phyloP scores from a whole-genome alignment of 2,329 filamentous ascomycete genomes.

The Colletotrichum liriopes region DNA sequence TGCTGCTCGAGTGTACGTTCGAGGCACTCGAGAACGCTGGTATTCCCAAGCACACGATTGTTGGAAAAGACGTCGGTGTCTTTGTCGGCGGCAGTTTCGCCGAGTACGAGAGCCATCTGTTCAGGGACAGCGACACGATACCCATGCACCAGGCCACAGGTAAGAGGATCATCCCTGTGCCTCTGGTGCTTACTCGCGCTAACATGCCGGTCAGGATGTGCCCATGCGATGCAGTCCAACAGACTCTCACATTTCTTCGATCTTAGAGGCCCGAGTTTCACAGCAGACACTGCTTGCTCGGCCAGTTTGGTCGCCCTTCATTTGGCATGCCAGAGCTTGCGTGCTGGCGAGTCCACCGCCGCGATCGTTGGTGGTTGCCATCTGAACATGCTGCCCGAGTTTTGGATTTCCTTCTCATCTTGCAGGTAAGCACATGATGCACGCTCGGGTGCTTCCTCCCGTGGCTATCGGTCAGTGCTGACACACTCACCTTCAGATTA shows the following conservation, averaged over 20 bases:
- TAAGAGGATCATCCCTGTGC: constrained; percentile 46
- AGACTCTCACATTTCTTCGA: constrained; percentile 71
- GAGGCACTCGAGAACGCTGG: constrained; percentile 70
- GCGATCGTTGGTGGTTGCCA: constrained; percentile 66
- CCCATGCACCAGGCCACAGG: constrained; percentile 69
- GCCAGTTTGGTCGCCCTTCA: constrained; percentile 67
- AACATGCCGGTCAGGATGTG: constrained; percentile 55
- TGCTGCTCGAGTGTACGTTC: constrained; percentile 68
- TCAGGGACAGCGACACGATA: constrained; percentile 62
- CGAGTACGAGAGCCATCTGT: constrained; percentile 64
- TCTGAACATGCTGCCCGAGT: constrained; percentile 64
- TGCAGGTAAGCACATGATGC: constrained; percentile 52
- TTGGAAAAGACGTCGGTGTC: constrained; percentile 65
- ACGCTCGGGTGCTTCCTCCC: background rate
- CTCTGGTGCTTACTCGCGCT: constrained; percentile 29
- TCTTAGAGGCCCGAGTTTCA: constrained; percentile 67
- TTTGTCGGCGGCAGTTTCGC: constrained; percentile 65
- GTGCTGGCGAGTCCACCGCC: constrained; percentile 60
- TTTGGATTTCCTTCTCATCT: constrained; percentile 62
- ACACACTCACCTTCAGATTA: constrained; percentile 51
- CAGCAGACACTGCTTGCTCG: constrained; percentile 68
- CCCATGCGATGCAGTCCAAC: constrained; percentile 68
- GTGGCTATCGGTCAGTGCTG: background rate
- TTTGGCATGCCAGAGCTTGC: constrained; percentile 64
- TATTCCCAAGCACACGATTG: constrained; percentile 62